Evolutionary conservation across 2,329 filamentous ascomycete genomes (phyloP), one percentile per base, ranked within the genome.

Genomic region (Tolypocladium tropicale): DNA sequence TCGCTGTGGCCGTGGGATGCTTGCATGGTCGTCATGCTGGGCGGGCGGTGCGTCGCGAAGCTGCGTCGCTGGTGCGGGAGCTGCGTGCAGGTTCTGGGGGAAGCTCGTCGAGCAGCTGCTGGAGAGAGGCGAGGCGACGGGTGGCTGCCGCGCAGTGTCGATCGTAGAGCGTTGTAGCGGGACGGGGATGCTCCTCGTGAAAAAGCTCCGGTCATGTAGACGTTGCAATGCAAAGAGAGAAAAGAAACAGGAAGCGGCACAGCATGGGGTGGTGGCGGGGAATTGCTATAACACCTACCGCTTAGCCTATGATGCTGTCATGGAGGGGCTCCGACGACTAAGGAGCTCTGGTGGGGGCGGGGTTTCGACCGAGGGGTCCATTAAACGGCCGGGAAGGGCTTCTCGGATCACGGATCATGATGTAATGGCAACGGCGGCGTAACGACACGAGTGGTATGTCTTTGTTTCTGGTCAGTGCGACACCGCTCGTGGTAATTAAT

Each of bases 1-100:
- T 75, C 71, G 64, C 74, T 79, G 68, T 82, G 79, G 68, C 78
- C 79, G 65, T 75, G 73, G 57, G 76, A 72, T 25, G 77, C 76
- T 46, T 74, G 73, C 75, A 78, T 78, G 36, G 74, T 71, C 63
- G 77, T 76, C 77, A 79, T 79, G 61, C 41, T 62, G 62, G 61
- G 58, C 56, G 55, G 51, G n/a, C n/a, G n/a, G 16, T 48, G 54
- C 2, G 46, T 7, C 3, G 46, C 28, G 46, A 33, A 14, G 46
- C 28, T 6, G 41, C 25, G 41, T 12, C 41, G 41, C 23, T 2
- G 18, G 28, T 11, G 46, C 11, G 28, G 46, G 28, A 21, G 46
- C 46, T 50, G 46, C 18, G 46, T 2, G 46, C 5, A 10, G 46
- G 3, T 32, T 4, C 18, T n/a, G 28, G 46, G 6, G 4, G 28